Base-by-base conservation (phyloP, 306 rosid genomes). In the Medicago lupulina region DNA sequence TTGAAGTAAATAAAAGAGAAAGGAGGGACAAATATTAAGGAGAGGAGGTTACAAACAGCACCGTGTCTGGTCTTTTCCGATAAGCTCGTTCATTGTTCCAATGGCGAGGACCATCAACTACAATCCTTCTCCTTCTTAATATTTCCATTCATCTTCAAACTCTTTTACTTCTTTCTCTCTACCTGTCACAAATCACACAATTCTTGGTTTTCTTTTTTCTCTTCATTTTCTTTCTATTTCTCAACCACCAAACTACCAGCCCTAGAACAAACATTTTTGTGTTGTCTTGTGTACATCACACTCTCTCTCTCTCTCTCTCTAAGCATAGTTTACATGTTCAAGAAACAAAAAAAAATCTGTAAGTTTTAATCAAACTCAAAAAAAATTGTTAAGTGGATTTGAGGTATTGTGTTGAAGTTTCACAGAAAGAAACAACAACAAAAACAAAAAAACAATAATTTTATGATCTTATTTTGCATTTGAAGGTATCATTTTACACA, bases 41-140 rank as follows among this genome's bases (percentile, higher is more conserved):
- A 62, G 55, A 5, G 60, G 21, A 59, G 66, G 70, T 61, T n/a
- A 18, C 63, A 31, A 66, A 41, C 76, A 71, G 70, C 79, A 65
- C 69, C 11, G 70, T 76, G 80, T 84, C 82, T 80, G 83, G 61
- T 23, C 63, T 71, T 80, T 67, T 61, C 78, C 83, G 85, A 81
- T 84, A 81, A 81, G 76, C 76, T 25, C 58, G 72, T 65, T 78
- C 75, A 77, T 70, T 74, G 72, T 81, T 81, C 41, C 23, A 72
- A 78, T 74, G 87, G 61, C 28, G 39, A 58, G 38, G 11, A 12
- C 38, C 43, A 72, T 11, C 78, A 62, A 34, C 38, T 23, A 7
- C 62, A 51, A 51, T 13, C 28, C 69, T 34, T 21, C 64, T 72
- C 5, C 54, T 41, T 34, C 71, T 38, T 7, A 53, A 18, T 43